Evolutionary conservation across 106 monocot genomes (phyloP), one percentile per base, ranked within the genome.

Genomic region (Phalaenopsis equestris): DNA sequence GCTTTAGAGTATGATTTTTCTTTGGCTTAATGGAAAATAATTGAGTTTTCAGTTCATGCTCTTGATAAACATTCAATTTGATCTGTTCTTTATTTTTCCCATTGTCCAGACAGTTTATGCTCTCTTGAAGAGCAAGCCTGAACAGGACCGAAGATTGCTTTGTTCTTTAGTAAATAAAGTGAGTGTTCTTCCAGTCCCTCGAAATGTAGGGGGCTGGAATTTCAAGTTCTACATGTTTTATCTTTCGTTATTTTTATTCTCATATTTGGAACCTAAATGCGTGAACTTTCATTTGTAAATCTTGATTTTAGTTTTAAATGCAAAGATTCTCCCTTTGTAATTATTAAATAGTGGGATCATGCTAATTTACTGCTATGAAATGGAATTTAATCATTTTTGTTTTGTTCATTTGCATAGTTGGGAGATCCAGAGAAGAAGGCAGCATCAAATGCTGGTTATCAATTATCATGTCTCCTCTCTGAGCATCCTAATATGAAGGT

Each of bases 161-260:
- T 68, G 84, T 74, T 88, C 93, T 83, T 87, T 96, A 86, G 93
- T 96, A 74, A 96, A 96, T 82, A 96, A 96, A 86, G 96, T 93
- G 68, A 85, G 88, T 79, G 18, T 70, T 81, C 3, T 80, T 67
- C 48, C 11, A 52, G 1, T 52, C 24, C 8, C 7, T 65, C 8
- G 24, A 65, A 0, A 65, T 65, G 64, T 24, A 24, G 64, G 61
- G 61, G 7, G n/a, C 24, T 23, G 24, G 64, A 24, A 52, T 52
- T 10, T 52, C 12, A 52, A 12, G 52, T 12, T 14, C 52, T 15
- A 14, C 52, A 10, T 52, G 52, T 10, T 52, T 52, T 52, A 1
- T 52, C 12, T 52, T 52, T 21, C 23, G 72, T 3, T 39, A 72
- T 36, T 41, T 15, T 16, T 38, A 38, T 39, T 72, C 39, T 41